Evolutionary conservation across 164 flowering plant species (phyloP), one percentile per base, ranked within the genome.

Genomic region (Vitis labrusca): DNA sequence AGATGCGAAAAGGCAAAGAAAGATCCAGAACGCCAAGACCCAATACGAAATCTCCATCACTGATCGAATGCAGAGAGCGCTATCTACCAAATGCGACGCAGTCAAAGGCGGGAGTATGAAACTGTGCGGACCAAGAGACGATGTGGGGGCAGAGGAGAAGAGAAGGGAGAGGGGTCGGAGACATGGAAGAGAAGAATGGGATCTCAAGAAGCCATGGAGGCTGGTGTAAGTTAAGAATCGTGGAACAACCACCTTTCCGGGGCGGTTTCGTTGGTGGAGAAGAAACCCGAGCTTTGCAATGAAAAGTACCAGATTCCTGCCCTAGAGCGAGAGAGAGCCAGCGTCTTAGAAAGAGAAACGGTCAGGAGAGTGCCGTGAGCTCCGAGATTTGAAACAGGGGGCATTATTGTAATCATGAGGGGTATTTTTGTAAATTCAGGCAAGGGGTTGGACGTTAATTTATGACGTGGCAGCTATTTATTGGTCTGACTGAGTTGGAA

Each of bases 21-120:
- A 68, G 59, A 80, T 49, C 67, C 68, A 84, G 59, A 84, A 37
- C 64, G 64, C 72, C 54, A 73, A 68, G 51, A 76, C 74, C 84
- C 84, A 75, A 13, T 27, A 62, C 64, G 76, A 75, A 75, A 73
- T 71, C 68, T 62, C 80, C 97, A 90, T 85, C 37, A 47, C 54
- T 27, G 62, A 79, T 67, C 70, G 30, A 58, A 16, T 12, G 29
- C 30, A 58, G n/a, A 63, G 59, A 66, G 37, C 44, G 63, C 15
- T 55, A 70, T 19, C 60, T 66, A 53, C 48, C 52, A 8, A 75
- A 73, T 51, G 69, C 69, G 30, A 16, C 3, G n/a, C 12, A 65
- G 60, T 17, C 61, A 65, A 32, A 65, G 63, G 19, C 55, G 32
- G 53, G 57, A 55, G 44, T 54, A 56, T 32, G 64, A 27, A 57